A percentile compares a stretch with the other conserved stretches of the same genome.
phyloP scores from a whole-genome alignment of 2,329 filamentous ascomycete genomes.

The Phoma herbarum region DNA sequence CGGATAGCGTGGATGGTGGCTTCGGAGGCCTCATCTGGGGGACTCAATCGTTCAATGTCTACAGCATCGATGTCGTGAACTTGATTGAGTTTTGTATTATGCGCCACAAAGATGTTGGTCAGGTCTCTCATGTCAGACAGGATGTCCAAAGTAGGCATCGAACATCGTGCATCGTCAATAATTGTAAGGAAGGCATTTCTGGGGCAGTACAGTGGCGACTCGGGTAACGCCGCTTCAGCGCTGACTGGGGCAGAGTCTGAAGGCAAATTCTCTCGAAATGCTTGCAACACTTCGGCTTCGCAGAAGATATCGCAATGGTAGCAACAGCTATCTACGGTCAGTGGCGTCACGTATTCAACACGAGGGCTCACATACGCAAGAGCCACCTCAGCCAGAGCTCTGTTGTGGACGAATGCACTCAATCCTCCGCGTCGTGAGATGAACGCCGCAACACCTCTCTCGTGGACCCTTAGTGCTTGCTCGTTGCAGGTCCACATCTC shows the following conservation, averaged over 20 bases:
- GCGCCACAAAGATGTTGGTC: constrained; percentile 39
- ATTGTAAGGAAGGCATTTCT: constrained; percentile 33
- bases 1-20: constrained; percentile 26
- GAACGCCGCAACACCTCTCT: constrained; percentile 36
- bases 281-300: constrained; percentile 31
- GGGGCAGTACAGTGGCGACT: constrained; percentile 48
- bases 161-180: constrained; percentile 33
- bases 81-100: constrained; percentile 9
- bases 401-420: constrained; percentile 21
- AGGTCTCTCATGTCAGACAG: constrained; percentile 46
- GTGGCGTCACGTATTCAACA: not conserved
- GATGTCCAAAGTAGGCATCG: constrained; percentile 32
- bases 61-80: constrained; percentile 13
- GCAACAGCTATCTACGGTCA: constrained; percentile 32
- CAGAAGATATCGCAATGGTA: constrained; percentile 42
- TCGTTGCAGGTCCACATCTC: constrained; percentile 47
- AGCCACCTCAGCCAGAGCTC: constrained; percentile 30
- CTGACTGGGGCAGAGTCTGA: constrained; percentile 4
- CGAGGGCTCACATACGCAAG: constrained; percentile 32
- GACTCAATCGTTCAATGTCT: constrained; percentile 5
- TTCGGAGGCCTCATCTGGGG: constrained; percentile 25
- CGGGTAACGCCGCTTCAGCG: constrained; percentile 30
- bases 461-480: constrained; percentile 33
- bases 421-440: constrained; percentile 39
- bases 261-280: constrained; percentile 30